phyloP scores from a whole-genome alignment of 148 eudicot species.

The Limonium bicolor region DNA sequence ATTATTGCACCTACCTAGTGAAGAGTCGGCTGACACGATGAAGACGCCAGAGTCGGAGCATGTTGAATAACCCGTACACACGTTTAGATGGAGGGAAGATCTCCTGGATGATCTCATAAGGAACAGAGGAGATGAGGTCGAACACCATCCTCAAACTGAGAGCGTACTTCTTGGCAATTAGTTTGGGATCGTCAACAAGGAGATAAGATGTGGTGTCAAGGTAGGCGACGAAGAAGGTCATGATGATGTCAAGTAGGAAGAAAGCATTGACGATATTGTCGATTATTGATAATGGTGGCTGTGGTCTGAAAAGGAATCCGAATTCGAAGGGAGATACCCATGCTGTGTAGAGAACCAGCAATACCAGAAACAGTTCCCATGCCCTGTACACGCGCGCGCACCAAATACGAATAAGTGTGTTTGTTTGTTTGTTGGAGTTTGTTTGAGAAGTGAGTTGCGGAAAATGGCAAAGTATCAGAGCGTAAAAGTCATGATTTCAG shows the following conservation, averaged over 20 bases:
- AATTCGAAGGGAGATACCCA: conserved; percentile 86
- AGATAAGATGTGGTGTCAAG: conserved; percentile 44
- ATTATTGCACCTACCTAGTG: conserved; percentile 26
- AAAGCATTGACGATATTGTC: conserved; percentile 30
- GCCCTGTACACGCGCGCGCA: conserved; percentile 32
- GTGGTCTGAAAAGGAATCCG: conserved; percentile 28
- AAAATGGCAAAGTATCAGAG: too few relatives aligned
- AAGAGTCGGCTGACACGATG: conserved; percentile 63
- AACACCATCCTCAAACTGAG: conserved; percentile 6
- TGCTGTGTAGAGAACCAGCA: conserved; percentile 49
- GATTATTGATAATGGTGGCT: conserved; percentile 4
- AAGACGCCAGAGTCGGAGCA: conserved; percentile 92
- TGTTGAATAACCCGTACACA: conserved; percentile 55
- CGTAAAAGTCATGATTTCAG: too few relatives aligned
- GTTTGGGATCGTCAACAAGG: conserved; percentile 36
- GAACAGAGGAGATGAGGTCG: conserved; percentile 7
- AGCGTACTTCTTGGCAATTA: conserved; percentile 22
- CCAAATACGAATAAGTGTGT: too few relatives aligned
- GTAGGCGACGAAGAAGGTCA: conserved; percentile 60
- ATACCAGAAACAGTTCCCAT: conserved; percentile 79
- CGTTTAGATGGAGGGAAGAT: conserved; percentile 19
- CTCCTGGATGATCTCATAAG: conserved; percentile 13
- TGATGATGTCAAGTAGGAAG: conserved; percentile 36
- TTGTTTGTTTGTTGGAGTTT: too few relatives aligned
- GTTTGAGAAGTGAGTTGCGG: too few relatives aligned